These are phyloP conservation scores for Penstemon newberryi DNA, from an alignment of 257 asterid species.

Conservation along the genomic window DNA sequence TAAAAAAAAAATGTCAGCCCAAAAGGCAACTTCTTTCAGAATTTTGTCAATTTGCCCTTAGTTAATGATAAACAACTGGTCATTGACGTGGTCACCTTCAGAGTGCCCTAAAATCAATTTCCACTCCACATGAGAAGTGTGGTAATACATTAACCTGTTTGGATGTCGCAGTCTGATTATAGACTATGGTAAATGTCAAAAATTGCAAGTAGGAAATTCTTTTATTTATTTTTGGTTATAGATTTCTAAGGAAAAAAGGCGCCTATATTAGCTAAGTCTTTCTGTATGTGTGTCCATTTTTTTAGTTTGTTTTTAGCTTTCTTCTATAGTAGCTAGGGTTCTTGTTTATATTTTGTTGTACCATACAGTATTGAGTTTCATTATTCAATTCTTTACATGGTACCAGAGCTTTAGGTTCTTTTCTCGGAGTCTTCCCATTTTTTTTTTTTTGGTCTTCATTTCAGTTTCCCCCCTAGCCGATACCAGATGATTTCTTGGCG, in stretches of 20 bases:
- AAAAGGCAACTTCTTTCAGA: neutral
- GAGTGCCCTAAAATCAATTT: conserved; percentile 2
- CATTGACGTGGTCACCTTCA: neutral
- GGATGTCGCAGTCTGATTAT: neutral
- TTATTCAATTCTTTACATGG: too few relatives aligned
- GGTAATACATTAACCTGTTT: neutral
- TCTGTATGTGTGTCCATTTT: too few relatives aligned
- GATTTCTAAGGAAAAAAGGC: neutral
- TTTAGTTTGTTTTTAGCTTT: too few relatives aligned
- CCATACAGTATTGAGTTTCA: too few relatives aligned
- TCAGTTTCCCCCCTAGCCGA: neutral
- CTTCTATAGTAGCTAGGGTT: too few relatives aligned
- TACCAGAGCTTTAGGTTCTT: neutral
- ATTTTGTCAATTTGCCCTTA: neutral
- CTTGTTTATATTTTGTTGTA: too few relatives aligned
- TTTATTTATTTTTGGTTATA: too few relatives aligned
- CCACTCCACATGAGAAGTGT: neutral
- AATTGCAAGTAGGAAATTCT: neutral
- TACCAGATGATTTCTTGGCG: neutral
- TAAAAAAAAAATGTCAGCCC: conserved; percentile 9
- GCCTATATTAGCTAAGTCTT: too few relatives aligned
- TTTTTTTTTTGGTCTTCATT: neutral
- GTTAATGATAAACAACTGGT: neutral
- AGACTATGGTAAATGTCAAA: neutral
- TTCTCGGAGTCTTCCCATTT: neutral